Conservation (phyloP, 495 filamentous ascomycete species). For the Pyrenula massariospora region DNA sequence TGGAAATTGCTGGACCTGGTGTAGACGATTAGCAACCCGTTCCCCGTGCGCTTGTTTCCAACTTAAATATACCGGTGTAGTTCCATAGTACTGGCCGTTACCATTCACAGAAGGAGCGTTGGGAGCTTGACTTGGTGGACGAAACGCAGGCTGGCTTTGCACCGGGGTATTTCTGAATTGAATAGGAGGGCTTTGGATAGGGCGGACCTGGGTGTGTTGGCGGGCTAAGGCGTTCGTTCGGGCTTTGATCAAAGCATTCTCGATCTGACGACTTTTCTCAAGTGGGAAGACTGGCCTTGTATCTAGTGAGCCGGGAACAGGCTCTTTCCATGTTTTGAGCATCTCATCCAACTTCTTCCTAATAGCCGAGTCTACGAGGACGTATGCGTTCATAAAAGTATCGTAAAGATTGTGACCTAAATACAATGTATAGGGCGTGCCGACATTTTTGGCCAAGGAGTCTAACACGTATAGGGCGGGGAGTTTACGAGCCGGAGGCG, state of each 20-base stretch:
- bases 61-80: neutral
- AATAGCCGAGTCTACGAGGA: constrained; percentile 67
- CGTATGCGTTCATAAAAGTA: constrained; percentile 94
- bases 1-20: neutral
- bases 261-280: constrained; percentile 77
- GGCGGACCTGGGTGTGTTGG: neutral
- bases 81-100: neutral
- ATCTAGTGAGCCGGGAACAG: constrained; percentile 83
- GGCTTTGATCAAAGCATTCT: constrained; percentile 84
- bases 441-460: constrained; percentile 97
- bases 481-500: constrained; percentile 71
- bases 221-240: constrained; percentile 46
- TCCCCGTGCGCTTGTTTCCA: neutral
- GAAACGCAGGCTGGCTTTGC: neutral
- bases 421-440: constrained; percentile 90
- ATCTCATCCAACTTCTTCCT: constrained; percentile 89
- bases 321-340: constrained; percentile 96
- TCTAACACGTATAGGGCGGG: constrained; percentile 96
- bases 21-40: neutral
- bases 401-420: constrained; percentile 82
- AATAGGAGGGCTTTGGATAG: neutral
- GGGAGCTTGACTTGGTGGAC: neutral
- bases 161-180: neutral
- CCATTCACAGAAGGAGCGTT: neutral
- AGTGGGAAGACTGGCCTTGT: constrained; percentile 76